Evolutionary conservation across 1,139 yeast genomes (phyloP), one percentile per base, ranked within the genome.

Genomic region (Wickerhamomyces sp.): DNA sequence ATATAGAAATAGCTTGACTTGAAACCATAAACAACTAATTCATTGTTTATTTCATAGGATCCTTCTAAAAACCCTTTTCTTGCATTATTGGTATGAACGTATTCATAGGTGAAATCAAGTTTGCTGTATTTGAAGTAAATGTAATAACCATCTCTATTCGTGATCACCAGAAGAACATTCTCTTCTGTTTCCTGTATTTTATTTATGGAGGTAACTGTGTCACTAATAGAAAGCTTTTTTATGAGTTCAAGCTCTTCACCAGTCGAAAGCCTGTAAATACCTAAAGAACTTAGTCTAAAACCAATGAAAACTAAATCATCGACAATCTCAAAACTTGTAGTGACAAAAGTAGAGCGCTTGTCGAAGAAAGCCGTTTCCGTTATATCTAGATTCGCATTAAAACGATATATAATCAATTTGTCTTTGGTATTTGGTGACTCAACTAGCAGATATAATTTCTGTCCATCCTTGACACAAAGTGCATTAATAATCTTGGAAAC

Each of bases 31-130:
- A 86, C 61, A 3, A 85, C 63, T 36, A 81, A 63, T 38, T 82
- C 79, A n/a, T 66, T 59, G 12, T 65, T 54, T 12, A 60, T 51
- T 30, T 78, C 61, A 41, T 67, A 67, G 0, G 80, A 77, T 4
- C 96, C 96, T 61, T 89, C 97, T 7, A 90, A 63, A 44, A 81
- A 82, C 0, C 97, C 96, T 46, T 80, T 74, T 22, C 85, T 72
- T 3, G 84, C 61, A 52, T 78, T 80, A 56, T 85, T 87, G 28
- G 77, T 70, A 38, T 76, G 86, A 2, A 76, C 52, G 7, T 74
- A 61, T 3, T 49, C 46, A 35, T 47, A 49, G 0, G 33, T 24
- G 15, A 37, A 20, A 0, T 44, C 39, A 16, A n/a, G 4, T 12
- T 47, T 42, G 31, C 45, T 29, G 25, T 32, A 37, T 15, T 45